phyloP scores from a whole-genome alignment of 1,284 basidiomycete genomes.

The Moniliella sp. region DNA sequence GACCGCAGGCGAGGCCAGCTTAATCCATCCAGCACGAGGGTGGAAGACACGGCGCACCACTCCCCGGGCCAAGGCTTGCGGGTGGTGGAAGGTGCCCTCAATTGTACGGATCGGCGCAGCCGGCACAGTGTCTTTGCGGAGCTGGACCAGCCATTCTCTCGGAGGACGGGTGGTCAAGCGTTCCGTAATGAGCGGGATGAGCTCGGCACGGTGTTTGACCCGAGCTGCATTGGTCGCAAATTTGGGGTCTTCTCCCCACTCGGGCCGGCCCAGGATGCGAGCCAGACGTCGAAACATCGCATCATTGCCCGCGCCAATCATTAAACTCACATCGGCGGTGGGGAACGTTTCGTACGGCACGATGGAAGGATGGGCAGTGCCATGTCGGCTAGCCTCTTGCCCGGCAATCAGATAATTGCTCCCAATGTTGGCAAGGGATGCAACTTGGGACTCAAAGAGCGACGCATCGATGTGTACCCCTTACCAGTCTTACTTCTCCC shows the following conservation, averaged over 20 bases:
- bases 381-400: conserved; percentile 63
- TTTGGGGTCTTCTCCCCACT: conserved; percentile 5
- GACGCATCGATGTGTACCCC: conserved; percentile 59
- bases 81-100: conserved; percentile 62
- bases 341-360: conserved; percentile 41
- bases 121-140: conserved; percentile 17
- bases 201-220: conserved; percentile 52
- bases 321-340: conserved; percentile 66
- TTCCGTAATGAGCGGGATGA: conserved; percentile 52
- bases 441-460: conserved; percentile 43
- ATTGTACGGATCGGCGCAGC: conserved; percentile 57
- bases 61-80: conserved; percentile 52
- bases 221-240: conserved; percentile 44
- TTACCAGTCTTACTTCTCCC: conserved; percentile 62
- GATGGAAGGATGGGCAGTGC: conserved; percentile 53
- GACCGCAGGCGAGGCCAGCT: conserved; percentile 65
- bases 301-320: conserved; percentile 83
- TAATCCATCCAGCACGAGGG: conserved; percentile 57
- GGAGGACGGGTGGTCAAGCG: conserved; percentile 20
- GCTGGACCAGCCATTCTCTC: conserved; percentile 13
- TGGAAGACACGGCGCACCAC: conserved; percentile 45
- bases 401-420: conserved; percentile 76
- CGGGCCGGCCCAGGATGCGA: conserved; percentile 5
- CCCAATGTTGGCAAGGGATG: conserved; percentile 74
- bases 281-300: conserved; percentile 44